Percentiles rank a stretch among this genome's conserved stretches.
phyloP scores from a whole-genome alignment of 768 basidiomycete genomes.

The Leccinum uliginosum region DNA sequence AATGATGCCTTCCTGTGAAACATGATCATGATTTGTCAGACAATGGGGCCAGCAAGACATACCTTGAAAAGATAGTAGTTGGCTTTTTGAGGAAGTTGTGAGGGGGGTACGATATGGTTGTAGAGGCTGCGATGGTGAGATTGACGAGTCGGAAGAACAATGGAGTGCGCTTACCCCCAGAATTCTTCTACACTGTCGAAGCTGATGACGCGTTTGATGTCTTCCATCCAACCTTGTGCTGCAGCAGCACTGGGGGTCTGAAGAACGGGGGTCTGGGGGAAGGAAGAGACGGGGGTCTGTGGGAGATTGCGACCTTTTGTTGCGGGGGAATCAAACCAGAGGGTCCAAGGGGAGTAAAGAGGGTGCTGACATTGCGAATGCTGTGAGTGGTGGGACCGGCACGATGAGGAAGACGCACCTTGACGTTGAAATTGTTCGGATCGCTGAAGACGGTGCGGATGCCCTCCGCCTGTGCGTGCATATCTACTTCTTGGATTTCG shows the following conservation, averaged over 20 bases:
- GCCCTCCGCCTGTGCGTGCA: constrained; percentile 76
- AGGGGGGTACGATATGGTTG: constrained; percentile 97
- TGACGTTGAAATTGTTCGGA: constrained; percentile 92
- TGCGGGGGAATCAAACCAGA: constrained; percentile 96
- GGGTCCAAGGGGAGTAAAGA: constrained; percentile 90
- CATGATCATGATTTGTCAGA: constrained; percentile 4
- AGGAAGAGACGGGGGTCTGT: constrained; percentile 75
- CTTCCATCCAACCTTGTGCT: constrained; percentile 96
- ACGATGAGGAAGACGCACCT: constrained; percentile 46
- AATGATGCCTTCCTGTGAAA: constrained; percentile 80
- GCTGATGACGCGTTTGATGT: constrained; percentile 92
- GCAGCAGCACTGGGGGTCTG: constrained; percentile 70
- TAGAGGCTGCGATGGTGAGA: constrained; percentile 58
- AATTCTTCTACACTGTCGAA: constrained; percentile 99
- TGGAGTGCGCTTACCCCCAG: constrained; percentile 75
- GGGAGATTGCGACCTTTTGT: constrained; percentile 88
- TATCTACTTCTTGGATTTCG: constrained; percentile 83
- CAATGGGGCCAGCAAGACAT: constrained; percentile 17
- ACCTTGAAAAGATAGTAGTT: constrained; percentile 99
- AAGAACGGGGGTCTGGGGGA: constrained; percentile 69
- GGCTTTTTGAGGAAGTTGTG: constrained; percentile 89
- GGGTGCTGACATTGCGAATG: constrained; percentile 61
- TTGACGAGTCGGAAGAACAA: neutral
- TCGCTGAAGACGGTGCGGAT: constrained; percentile 94
- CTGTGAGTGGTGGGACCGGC: neutral